Evolutionary conservation across 305 asterid species (phyloP), one percentile per base, ranked within the genome.

Genomic region (Coffea humblotiana): DNA sequence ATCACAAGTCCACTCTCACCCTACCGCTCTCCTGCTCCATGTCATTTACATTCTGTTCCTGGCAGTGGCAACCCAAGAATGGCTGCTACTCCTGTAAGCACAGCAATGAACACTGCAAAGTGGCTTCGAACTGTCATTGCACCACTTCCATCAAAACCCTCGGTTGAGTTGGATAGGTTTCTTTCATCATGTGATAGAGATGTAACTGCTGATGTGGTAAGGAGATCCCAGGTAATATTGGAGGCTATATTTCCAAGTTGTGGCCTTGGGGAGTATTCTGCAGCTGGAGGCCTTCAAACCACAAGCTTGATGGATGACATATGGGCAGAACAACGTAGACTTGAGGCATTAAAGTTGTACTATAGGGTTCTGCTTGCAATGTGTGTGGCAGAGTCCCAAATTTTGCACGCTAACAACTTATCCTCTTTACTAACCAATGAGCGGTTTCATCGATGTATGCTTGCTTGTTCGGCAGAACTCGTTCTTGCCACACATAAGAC

Each of bases 401-500:
- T 92, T 81, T 87, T 93, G 88, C 91, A 92, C 15, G 96, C 80
- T 21, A 92, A 80, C 89, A 96, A 94, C 88, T 87, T 96, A 85
- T 94, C 97, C 58, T 89, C 98, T 68, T 83, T 94, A 92, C 92
- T 96, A 80, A 92, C 97, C 70, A 96, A 93, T 77, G 99, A 94
- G 89, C 92, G 97, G 89, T 96, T 96, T 82, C 99, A 96, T 83
- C 89, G 98, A 87, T 96, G 99, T 83, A 94, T 96, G 99, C 98
- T 96, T 52, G 98, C 99, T 70, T 96, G 99, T 87, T 96, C 99
- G 23, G 97, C 98, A 23, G 99, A 96, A 85, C 91, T 96, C 74
- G 98, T 96, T 86, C 99, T 96, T 78, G 98, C 99, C 79, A 96
- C 99, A 19, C 99, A 96, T 85, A 94, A 94, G 90, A 96, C 99